phyloP scores from a whole-genome alignment of 352 stramenopile species.

The Phytophthora lateralis region DNA sequence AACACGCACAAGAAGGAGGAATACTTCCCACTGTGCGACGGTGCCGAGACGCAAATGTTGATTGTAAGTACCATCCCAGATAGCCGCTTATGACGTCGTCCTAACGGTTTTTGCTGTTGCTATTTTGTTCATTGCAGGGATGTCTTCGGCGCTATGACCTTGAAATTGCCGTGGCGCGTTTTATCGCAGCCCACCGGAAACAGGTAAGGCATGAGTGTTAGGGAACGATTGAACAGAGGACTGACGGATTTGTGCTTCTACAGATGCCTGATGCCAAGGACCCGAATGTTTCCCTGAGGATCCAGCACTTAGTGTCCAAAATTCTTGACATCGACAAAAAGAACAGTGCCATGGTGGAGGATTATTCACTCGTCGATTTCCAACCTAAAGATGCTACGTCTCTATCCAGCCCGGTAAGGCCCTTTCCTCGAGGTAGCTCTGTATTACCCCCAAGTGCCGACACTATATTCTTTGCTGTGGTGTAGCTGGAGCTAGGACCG shows the following conservation, averaged over 20 bases:
- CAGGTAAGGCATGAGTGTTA: slow-evolving; percentile 31
- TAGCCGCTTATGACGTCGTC: background rate
- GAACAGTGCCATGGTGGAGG: slow-evolving; percentile 63
- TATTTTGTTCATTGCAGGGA: slow-evolving; percentile 33
- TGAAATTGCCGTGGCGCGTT: slow-evolving; percentile 76
- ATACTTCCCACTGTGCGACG: slow-evolving; percentile 81
- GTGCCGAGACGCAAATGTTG: slow-evolving; percentile 50
- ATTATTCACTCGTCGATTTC: slow-evolving; percentile 78
- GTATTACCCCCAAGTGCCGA: slow-evolving; percentile 12
- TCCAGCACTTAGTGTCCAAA: slow-evolving; percentile 75
- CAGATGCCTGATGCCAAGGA: slow-evolving; percentile 66
- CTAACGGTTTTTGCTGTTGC: background rate
- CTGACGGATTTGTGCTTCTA: slow-evolving; percentile 4
- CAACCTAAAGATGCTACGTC: slow-evolving; percentile 66
- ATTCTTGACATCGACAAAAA: slow-evolving; percentile 83
- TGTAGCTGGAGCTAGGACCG: slow-evolving; percentile 72
- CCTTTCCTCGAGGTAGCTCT: background rate
- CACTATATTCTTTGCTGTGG: background rate
- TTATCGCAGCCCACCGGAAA: slow-evolving; percentile 69
- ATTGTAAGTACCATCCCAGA: slow-evolving; percentile 39
- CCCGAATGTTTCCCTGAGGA: slow-evolving; percentile 62
- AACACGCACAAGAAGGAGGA: slow-evolving; percentile 78
- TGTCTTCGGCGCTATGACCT: slow-evolving; percentile 77
- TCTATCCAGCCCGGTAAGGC: slow-evolving; percentile 52
- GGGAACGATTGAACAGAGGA: background rate